These are phyloP conservation scores for Saccharomycopsis babjevae DNA, from an alignment of 805 yeast genomes.

Conservation along the genomic window DNA sequence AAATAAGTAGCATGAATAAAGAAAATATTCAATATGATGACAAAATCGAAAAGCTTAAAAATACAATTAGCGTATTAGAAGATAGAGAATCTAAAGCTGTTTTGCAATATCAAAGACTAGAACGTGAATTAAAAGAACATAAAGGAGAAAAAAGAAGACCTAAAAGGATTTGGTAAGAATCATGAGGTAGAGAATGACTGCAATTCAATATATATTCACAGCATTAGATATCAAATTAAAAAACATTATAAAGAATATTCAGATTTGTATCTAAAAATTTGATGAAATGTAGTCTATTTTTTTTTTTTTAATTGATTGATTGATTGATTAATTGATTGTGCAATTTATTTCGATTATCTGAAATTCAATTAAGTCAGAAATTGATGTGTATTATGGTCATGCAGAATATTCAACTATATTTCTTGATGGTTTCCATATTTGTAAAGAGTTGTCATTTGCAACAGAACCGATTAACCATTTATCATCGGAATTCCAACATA, in stretches of 20 bases:
- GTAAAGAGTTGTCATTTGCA: slow-evolving; percentile 79
- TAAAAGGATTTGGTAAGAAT: slow-evolving; percentile 47
- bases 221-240: not conserved
- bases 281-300: not conserved
- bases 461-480: slow-evolving; percentile 66
- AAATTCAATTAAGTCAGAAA: not conserved
- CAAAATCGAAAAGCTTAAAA: slow-evolving; percentile 37
- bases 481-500: slow-evolving; percentile 71
- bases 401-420: not conserved
- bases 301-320: too few species aligned
- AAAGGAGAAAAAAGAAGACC: slow-evolving; percentile 42
- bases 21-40: slow-evolving; percentile 49
- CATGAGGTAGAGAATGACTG: not conserved
- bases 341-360: not conserved
- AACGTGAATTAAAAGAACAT: slow-evolving; percentile 46
- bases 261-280: not conserved
- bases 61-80: slow-evolving; percentile 33
- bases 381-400: not conserved
- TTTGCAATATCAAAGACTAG: slow-evolving; percentile 35
- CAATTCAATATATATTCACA: not conserved
- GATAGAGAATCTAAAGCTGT: slow-evolving; percentile 36
- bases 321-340: not conserved
- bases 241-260: not conserved
- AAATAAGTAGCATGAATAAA: slow-evolving; percentile 43
- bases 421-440: slow-evolving; percentile 67